Evolutionary conservation across 2,329 filamentous ascomycete genomes (phyloP).

Genomic region (Corynespora cassiicola): DNA sequence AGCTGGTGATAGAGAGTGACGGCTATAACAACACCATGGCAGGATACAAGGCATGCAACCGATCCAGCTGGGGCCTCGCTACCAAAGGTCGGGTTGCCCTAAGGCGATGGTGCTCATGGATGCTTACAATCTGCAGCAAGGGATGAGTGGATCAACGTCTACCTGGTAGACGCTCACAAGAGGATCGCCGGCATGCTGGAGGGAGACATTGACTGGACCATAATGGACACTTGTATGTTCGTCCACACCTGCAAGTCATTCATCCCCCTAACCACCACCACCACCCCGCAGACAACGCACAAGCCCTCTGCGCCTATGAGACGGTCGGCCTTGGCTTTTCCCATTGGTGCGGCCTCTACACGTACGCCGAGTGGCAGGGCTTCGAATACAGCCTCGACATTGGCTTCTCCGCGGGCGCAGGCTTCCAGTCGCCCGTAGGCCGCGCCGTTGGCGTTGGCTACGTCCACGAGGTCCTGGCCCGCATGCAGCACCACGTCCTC

Average conservation of each 20-base stretch:
- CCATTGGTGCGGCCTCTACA: conserved; percentile 76
- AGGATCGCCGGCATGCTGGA: conserved; percentile 63
- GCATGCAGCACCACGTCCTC: conserved; percentile 69
- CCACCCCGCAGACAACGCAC: conserved; percentile 63
- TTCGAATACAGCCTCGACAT: conserved; percentile 77
- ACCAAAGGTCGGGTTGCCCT: conserved; percentile 50
- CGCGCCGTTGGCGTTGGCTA: conserved; percentile 72
- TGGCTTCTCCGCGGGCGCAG: conserved; percentile 66
- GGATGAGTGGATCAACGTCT: conserved; percentile 66
- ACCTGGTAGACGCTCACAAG: conserved; percentile 69
- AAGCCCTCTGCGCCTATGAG: conserved; percentile 79
- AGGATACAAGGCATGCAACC: conserved; percentile 71
- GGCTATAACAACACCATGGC: conserved; percentile 75
- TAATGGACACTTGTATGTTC: conserved; percentile 38
- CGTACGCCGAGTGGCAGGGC: conserved; percentile 74
- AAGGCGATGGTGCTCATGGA: neutral
- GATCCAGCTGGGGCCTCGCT: conserved; percentile 58
- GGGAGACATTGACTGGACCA: conserved; percentile 42
- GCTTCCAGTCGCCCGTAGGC: conserved; percentile 69
- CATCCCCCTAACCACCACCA: conserved; percentile 30
- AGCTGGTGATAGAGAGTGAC: conserved; percentile 70
- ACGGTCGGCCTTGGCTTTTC: conserved; percentile 79
- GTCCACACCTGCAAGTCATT: neutral
- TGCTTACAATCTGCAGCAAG: conserved; percentile 53
- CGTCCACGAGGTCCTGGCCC: conserved; percentile 74